These are phyloP conservation scores for Colletotrichum sp. DNA, from an alignment of 2,329 filamentous ascomycete genomes.

Conservation along the genomic window DNA sequence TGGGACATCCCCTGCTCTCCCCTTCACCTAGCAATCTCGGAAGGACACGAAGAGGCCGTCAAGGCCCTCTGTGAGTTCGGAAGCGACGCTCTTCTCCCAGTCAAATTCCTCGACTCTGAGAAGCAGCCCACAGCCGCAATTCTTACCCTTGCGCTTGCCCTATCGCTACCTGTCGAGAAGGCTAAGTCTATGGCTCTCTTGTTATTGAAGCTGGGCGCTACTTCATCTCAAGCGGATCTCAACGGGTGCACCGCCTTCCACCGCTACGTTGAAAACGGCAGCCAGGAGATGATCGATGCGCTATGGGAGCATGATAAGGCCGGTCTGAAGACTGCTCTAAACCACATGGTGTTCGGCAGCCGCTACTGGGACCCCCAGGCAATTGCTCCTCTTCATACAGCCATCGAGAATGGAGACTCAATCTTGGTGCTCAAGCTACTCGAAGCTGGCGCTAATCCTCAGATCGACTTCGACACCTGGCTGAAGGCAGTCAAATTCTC, in stretches of 20 bases:
- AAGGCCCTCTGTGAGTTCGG: constrained; percentile 76
- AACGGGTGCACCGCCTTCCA: constrained; percentile 70
- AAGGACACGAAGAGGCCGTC: constrained; percentile 73
- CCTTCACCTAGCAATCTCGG: constrained; percentile 79
- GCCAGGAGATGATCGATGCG: constrained; percentile 51
- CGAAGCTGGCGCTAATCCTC: constrained; percentile 62
- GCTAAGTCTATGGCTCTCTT: constrained; percentile 69
- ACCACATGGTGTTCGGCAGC: constrained; percentile 60
- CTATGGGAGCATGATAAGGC: constrained; percentile 63
- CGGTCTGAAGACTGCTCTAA: constrained; percentile 67
- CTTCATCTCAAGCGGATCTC: constrained; percentile 74
- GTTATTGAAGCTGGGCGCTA: constrained; percentile 74
- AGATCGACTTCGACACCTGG: constrained; percentile 69
- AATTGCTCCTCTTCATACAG: constrained; percentile 60
- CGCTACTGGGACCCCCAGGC: constrained; percentile 37
- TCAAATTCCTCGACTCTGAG: constrained; percentile 65
- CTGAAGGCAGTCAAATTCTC: constrained; percentile 60
- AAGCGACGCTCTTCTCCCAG: constrained; percentile 75
- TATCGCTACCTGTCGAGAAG: constrained; percentile 66
- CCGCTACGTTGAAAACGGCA: constrained; percentile 60
- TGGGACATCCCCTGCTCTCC: constrained; percentile 81
- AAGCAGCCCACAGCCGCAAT: constrained; percentile 64
- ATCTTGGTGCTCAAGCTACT: constrained; percentile 66
- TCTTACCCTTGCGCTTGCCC: constrained; percentile 71
- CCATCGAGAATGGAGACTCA: constrained; percentile 58